Evolutionary conservation across 129 eudicot genomes (phyloP), one percentile per base, ranked within the genome.

Genomic region (Logfia minima): DNA sequence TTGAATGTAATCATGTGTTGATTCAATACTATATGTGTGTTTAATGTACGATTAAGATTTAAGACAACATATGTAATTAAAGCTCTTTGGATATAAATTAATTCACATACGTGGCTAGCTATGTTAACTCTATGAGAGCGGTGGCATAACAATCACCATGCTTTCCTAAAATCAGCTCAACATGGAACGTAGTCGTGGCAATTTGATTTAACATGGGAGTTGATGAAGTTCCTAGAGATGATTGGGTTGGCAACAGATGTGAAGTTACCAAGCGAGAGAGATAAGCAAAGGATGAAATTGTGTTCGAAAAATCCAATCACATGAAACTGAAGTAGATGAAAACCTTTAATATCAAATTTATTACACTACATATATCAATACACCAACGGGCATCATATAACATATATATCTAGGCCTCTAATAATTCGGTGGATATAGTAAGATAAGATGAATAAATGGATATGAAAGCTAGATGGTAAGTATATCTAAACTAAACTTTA

Each of bases 121-220:
- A n/a, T 89, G 74, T 83, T 92, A 4, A 75, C 89, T 31, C 80
- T 88, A 17, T 95, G 95, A 62, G 97, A 88, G 76, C 95, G 97
- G 2, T 91, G 97, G 97, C 97, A 91, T 69, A 91, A 91, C 82
- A 91, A 91, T 70, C 97, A 91, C 83, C 97, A 92, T 75, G 90
- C 97, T 0, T 92, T 92, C 21, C 92, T 85, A 60, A 85, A 75
- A 58, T 92, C 97, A 0, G 97, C 96, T 8, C 61, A 92, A 55
- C 97, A 92, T 74, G 97, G 97, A 62, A 69, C 89, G 2, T 92
- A 92, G 72, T 87, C 88, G 89, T 92, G 92, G 91, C 92, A 92
- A 63, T 32, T 92, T 8, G 97, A 92, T 48, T 52, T 78, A 82
- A 89, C 96, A 29, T 89, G 92, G 97, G 87, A 86, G 41, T 72